Evolutionary conservation across 108 stramenopile genomes (phyloP).

Genomic region (Aurantiochytrium sp.): DNA sequence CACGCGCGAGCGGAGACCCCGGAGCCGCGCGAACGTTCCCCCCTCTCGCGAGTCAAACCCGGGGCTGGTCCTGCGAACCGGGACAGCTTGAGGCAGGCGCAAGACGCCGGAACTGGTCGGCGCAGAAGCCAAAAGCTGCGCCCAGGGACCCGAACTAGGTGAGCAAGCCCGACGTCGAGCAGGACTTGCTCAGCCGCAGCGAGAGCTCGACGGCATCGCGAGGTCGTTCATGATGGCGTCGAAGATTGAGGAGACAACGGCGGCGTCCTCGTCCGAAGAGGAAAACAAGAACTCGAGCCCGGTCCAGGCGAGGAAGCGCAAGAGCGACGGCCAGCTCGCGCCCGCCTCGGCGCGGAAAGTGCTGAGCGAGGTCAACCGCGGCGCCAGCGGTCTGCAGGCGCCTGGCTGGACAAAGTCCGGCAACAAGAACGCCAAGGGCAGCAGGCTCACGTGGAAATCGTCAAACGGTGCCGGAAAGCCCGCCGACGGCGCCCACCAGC

Average conservation of each 20-base stretch:
- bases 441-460: not conserved
- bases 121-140: too few species aligned
- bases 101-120: too few species aligned
- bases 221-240: not conserved
- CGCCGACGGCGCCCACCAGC: too few species aligned
- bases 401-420: constrained; percentile 7
- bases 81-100: too few species aligned
- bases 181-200: too few species aligned
- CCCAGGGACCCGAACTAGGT: too few species aligned
- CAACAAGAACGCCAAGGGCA: not conserved
- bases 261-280: not conserved
- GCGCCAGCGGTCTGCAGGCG: not conserved
- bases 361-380: not conserved
- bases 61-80: too few species aligned
- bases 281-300: constrained; percentile 1
- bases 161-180: too few species aligned
- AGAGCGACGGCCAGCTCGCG: not conserved
- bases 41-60: too few species aligned
- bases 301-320: not conserved
- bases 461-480: not conserved
- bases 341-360: not conserved
- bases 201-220: not conserved
- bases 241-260: not conserved
- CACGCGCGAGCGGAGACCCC: too few species aligned
- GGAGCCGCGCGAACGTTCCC: too few species aligned